phyloP scores from a whole-genome alignment of 2,329 filamentous ascomycete species.

The Venturia oleaginea region DNA sequence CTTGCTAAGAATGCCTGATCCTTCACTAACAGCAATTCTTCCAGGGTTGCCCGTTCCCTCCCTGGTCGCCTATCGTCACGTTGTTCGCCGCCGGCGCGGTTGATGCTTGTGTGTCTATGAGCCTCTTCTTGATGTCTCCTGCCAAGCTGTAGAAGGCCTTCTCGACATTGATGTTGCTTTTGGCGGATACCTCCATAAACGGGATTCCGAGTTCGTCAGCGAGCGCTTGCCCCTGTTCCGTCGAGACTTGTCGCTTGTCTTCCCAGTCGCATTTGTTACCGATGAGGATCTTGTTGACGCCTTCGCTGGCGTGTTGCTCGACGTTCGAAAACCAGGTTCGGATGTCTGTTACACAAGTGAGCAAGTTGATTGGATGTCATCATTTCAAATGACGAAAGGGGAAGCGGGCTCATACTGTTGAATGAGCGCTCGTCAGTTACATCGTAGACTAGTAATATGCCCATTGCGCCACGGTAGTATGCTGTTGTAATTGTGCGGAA shows the following conservation, averaged over 20 bases:
- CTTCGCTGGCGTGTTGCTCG: constrained; percentile 94
- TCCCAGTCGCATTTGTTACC: constrained; percentile 99
- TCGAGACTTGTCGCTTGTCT: constrained; percentile 91
- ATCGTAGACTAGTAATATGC: constrained; percentile 94
- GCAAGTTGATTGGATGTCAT: not conserved
- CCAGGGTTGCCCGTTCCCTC: constrained; percentile 6
- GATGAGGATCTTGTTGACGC: constrained; percentile 98
- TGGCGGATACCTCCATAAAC: constrained; percentile 96
- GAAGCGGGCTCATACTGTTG: constrained; percentile 59
- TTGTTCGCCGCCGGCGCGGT: constrained; percentile 6
- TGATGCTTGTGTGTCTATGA: constrained; percentile 64
- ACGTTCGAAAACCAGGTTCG: constrained; percentile 99
- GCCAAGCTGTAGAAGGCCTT: constrained; percentile 96
- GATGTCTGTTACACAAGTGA: constrained; percentile 58
- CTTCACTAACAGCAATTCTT: constrained; percentile 14
- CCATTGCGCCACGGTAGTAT: constrained; percentile 98
- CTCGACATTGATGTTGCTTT: constrained; percentile 99
- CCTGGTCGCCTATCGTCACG: constrained; percentile 6
- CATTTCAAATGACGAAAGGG: not conserved
- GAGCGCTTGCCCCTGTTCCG: constrained; percentile 83
- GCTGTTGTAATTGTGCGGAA: constrained; percentile 98
- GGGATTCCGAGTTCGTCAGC: constrained; percentile 95
- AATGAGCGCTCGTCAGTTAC: constrained; percentile 95
- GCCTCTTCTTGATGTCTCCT: constrained; percentile 94
- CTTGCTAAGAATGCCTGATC: not conserved